Evolutionary conservation across 768 basidiomycete genomes (phyloP).

Genomic region (Boletus edulis): DNA sequence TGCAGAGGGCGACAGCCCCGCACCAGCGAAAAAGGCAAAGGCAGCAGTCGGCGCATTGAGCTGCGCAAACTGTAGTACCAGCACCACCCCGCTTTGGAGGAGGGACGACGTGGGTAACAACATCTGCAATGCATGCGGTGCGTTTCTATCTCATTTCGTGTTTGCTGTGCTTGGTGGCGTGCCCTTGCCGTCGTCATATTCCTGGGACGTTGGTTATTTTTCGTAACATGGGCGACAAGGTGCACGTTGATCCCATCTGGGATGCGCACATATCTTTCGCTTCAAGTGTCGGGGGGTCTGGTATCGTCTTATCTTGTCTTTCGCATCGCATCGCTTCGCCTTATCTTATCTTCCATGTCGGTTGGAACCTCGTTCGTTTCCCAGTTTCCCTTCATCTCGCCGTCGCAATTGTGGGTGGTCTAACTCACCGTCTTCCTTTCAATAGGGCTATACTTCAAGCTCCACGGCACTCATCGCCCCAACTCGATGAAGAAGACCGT

Average conservation of each 20-base stretch:
- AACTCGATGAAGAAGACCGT: constrained; percentile 99
- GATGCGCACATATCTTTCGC: constrained; percentile 17
- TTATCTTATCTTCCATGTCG: constrained; percentile 28
- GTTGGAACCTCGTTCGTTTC: not conserved
- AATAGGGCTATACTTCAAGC: constrained; percentile 94
- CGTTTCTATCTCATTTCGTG: constrained; percentile 35
- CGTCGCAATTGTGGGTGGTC: not conserved
- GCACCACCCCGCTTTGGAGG: constrained; percentile 88
- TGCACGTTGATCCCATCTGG: constrained; percentile 23
- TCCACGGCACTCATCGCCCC: constrained; percentile 95
- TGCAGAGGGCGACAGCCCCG: constrained; percentile 29
- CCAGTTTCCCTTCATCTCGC: not conserved
- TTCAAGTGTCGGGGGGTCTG: constrained; percentile 13
- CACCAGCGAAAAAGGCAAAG: constrained; percentile 32
- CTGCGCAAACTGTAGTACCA: constrained; percentile 88
- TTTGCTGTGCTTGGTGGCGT: constrained; percentile 24
- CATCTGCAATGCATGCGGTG: constrained; percentile 94
- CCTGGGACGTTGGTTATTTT: constrained; percentile 5
- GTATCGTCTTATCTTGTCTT: constrained; percentile 21
- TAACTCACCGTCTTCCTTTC: constrained; percentile 18
- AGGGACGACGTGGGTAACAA: constrained; percentile 89
- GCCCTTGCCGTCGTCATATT: constrained; percentile 15
- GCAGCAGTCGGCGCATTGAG: constrained; percentile 68
- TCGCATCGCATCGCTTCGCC: constrained; percentile 3
- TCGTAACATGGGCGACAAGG: constrained; percentile 20